Evolutionary conservation across 2,329 filamentous ascomycete genomes (phyloP), one percentile per base, ranked within the genome.

Genomic region (Calcarisporium arbuscula): DNA sequence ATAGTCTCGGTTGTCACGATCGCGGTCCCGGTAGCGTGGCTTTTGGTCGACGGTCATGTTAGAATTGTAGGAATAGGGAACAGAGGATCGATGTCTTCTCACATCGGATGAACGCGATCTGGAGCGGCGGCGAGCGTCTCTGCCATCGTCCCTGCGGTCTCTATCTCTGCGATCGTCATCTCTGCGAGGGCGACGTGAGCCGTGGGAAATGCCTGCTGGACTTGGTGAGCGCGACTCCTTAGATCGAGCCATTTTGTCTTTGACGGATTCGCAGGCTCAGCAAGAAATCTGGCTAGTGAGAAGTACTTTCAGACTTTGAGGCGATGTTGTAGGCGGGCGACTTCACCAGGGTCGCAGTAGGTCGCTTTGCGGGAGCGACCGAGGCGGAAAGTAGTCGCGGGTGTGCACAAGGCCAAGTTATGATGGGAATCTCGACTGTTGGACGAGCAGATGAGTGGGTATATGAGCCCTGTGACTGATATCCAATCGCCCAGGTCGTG

Each of bases 161-260:
- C 68, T 62, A 44, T 61, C 71, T 58, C 61, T 74, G 58, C 77
- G 77, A 49, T 64, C 67, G 58, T 74, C 72, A 62, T 74, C 70
- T 62, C 78, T 74, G 51, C 72, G 73, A 54, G 64, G 76, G 66
- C 77, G 82, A 67, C 78, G 80, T 56, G 80, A 77, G 63, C 78
- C 80, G 63, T 76, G 73, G 58, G 84, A 80, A 73, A 83, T 87
- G 78, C 83, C 84, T 88, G 82, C 80, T 81, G 83, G 83, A 80
- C 82, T 87, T 85, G 85, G 85, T 89, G 85, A 90, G 84, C 85
- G 74, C 67, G 74, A 75, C 69, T 75, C 72, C 72, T 69, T 76
- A 65, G 67, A 73, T 64, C 73, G 74, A 75, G 72, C 72, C 74
- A 78, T 78, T 46, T 46, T 57, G n/a, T n/a, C n/a, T n/a, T n/a